phyloP scores from a whole-genome alignment of 139 green algal species.

The Raphidocelis subcapitata region DNA sequence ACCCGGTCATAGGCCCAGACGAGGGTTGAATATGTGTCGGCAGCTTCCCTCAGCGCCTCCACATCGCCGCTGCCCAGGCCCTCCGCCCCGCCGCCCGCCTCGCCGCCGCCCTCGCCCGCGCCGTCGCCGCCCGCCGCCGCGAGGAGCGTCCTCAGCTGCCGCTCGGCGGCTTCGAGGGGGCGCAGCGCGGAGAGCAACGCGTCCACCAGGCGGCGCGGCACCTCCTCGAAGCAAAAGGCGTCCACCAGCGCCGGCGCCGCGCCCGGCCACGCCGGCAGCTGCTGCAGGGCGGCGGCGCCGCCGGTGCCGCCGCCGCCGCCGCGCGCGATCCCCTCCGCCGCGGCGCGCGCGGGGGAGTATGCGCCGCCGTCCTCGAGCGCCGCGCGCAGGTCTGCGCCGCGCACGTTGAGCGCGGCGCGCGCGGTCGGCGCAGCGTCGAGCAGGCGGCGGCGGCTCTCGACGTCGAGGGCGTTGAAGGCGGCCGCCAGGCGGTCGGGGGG shows the following conservation, averaged over 20 bases:
- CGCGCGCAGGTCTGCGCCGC: conserved; percentile 14
- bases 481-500: background rate
- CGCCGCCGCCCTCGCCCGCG: no score
- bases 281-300: background rate
- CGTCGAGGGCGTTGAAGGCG: conserved; percentile 16
- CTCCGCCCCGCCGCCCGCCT: no score
- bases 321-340: background rate
- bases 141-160: background rate
- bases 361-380: background rate
- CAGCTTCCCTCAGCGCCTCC: background rate
- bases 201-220: background rate
- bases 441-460: conserved; percentile 8
- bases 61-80: background rate
- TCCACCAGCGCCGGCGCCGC: conserved; percentile 11
- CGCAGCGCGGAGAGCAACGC: conserved; percentile 6
- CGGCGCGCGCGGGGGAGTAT: background rate
- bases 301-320: background rate
- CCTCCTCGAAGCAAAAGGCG: conserved; percentile 27
- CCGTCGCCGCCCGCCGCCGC: background rate
- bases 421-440: conserved; percentile 7
- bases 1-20: conserved; percentile 17
- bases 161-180: background rate
- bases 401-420: background rate
- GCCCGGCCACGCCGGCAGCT: conserved; percentile 6
- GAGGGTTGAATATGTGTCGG: conserved; percentile 10